Conservation (phyloP, 2,329 filamentous ascomycete species). For the Hymenoscyphus infarciens region DNA sequence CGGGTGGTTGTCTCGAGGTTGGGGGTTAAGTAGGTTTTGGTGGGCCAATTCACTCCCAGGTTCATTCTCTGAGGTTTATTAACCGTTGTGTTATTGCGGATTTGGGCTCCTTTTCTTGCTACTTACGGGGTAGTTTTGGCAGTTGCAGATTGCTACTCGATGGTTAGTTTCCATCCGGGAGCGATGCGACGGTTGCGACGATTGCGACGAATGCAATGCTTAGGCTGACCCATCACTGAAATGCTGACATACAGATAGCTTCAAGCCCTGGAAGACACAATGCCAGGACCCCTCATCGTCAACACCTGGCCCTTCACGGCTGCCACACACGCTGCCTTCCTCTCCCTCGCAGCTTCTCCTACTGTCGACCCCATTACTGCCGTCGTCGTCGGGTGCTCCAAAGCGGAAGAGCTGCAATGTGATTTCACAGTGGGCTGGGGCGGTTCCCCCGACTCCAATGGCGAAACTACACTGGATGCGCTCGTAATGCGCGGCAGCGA, state of each 20-base stretch:
- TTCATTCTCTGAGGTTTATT: too few species aligned
- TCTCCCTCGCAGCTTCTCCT: neutral
- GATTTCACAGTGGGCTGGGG: constrained; percentile 9
- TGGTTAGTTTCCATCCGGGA: too few species aligned
- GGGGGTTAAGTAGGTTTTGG: too few species aligned
- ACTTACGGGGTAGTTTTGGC: too few species aligned
- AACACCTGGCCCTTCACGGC: constrained; percentile 9
- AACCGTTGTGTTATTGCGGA: too few species aligned
- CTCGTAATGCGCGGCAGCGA: constrained; percentile 8
- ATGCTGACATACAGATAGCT: neutral
- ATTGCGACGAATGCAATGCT: too few species aligned
- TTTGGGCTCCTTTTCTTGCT: too few species aligned
- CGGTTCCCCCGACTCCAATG: constrained; percentile 5
- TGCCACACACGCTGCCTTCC: constrained; percentile 3
- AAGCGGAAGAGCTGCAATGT: constrained; percentile 2
- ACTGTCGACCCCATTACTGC: neutral
- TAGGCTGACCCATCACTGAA: neutral
- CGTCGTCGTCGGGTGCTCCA: constrained; percentile 5
- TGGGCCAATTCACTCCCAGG: too few species aligned
- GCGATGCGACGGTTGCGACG: neutral
- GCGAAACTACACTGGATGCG: constrained; percentile 8
- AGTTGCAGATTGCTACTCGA: too few species aligned
- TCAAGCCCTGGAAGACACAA: neutral
- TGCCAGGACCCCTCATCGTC: constrained; percentile 3
- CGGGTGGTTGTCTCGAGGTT: too few species aligned